These are phyloP conservation scores for Hagleromyces aurorensis DNA, from an alignment of 805 yeast genomes.

Conservation along the genomic window DNA sequence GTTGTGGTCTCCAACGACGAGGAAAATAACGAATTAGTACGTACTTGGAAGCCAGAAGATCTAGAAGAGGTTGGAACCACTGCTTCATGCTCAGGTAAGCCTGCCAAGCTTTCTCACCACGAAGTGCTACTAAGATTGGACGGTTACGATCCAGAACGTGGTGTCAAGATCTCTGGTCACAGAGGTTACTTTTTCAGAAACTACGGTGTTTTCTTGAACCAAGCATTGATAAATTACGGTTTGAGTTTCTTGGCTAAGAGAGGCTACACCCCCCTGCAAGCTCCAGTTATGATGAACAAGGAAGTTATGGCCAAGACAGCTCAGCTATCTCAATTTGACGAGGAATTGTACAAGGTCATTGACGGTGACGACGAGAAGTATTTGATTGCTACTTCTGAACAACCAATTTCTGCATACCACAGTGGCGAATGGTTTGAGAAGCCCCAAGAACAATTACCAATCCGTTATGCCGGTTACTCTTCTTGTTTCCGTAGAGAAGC, in stretches of 20 bases:
- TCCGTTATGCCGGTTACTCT: conserved; percentile 95
- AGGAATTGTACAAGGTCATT: conserved; percentile 91
- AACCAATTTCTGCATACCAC: conserved; percentile 97
- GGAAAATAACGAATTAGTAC: conserved; percentile 81
- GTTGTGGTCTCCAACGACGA: conserved; percentile 85
- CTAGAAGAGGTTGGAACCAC: conserved; percentile 48
- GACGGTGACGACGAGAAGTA: conserved; percentile 98
- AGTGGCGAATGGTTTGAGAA: conserved; percentile 97
- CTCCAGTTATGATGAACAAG: conserved; percentile 99
- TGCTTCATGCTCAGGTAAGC: conserved; percentile 71
- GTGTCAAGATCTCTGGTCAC: conserved; percentile 95
- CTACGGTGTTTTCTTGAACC: conserved; percentile 95
- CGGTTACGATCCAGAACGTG: conserved; percentile 98
- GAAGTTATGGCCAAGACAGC: conserved; percentile 99
- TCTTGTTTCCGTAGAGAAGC: conserved; percentile 99
- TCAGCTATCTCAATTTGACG: conserved; percentile 95
- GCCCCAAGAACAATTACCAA: conserved; percentile 93
- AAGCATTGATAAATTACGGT: conserved; percentile 96
- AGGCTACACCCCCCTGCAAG: conserved; percentile 86
- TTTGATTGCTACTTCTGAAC: conserved; percentile 97
- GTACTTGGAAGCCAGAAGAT: conserved; percentile 80
- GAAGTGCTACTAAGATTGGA: conserved; percentile 90
- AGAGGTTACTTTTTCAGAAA: conserved; percentile 95
- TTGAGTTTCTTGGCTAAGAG: conserved; percentile 69
- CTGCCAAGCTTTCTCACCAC: conserved; percentile 84